Conservation (phyloP, 495 filamentous ascomycete genomes). For the Annulohypoxylon stygium region DNA sequence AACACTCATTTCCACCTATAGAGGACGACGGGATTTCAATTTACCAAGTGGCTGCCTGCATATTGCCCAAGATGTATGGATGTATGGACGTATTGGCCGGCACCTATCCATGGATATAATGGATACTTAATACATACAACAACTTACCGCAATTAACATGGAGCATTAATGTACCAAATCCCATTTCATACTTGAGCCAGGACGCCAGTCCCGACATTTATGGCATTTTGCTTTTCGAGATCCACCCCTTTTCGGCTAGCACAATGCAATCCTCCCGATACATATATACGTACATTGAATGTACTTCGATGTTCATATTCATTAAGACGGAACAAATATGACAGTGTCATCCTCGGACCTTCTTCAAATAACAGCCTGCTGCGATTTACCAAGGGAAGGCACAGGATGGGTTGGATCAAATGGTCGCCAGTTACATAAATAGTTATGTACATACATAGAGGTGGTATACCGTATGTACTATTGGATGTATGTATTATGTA, state of each 20-base stretch:
- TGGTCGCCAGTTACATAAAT: neutral
- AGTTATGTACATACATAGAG: neutral
- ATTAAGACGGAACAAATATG: slow-evolving; percentile 16
- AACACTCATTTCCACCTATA: slow-evolving; percentile 13
- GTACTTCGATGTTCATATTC: neutral
- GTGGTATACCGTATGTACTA: slow-evolving; percentile 3
- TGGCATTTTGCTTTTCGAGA: slow-evolving; percentile 30
- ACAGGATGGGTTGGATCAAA: neutral
- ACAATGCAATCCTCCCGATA: slow-evolving; percentile 32
- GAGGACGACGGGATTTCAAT: slow-evolving; percentile 7
- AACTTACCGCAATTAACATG: neutral
- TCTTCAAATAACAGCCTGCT: slow-evolving; percentile 25
- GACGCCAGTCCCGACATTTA: neutral
- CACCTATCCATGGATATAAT: no score
- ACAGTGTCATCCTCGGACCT: slow-evolving; percentile 42
- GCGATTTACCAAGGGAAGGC: neutral
- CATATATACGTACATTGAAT: neutral
- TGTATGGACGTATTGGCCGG: no score
- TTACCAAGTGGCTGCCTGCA: slow-evolving; percentile 17
- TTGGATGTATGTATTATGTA: no score
- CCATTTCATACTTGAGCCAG: slow-evolving; percentile 5
- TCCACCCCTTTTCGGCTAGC: slow-evolving; percentile 23
- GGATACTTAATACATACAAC: neutral
- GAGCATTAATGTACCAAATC: neutral
- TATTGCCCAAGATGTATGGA: slow-evolving; percentile 5